Evolutionary conservation across 345 rosid genomes (phyloP).

Genomic region (Erucastrum elatum): DNA sequence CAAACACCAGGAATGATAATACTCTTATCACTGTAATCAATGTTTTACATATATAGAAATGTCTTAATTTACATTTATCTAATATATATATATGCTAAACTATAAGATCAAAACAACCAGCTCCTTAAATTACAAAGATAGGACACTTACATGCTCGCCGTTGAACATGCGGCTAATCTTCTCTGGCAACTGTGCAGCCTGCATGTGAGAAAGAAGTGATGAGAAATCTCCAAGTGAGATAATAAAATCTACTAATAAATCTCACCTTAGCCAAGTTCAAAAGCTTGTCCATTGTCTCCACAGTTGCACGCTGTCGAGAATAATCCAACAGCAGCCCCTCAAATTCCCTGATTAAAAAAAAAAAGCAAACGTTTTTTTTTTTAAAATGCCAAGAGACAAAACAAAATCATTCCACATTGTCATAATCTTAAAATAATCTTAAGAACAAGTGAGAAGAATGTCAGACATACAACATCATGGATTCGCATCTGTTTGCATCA

Average conservation of each 20-base stretch:
- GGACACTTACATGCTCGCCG: conserved; percentile 75
- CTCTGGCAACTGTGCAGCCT: conserved; percentile 76
- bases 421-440: background rate
- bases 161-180: conserved; percentile 73
- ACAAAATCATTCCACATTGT: background rate
- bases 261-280: conserved; percentile 73
- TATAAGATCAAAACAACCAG: background rate
- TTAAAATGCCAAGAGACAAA: background rate
- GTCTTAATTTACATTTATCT: too few relatives aligned
- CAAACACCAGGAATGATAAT: conserved; percentile 1
- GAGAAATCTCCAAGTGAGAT: background rate
- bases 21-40: too few relatives aligned
- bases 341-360: conserved; percentile 55
- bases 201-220: conserved; percentile 22
- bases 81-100: too few relatives aligned
- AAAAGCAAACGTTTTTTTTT: background rate
- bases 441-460: background rate
- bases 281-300: conserved; percentile 67
- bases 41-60: too few relatives aligned
- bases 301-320: conserved; percentile 75
- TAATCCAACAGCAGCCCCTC: conserved; percentile 75
- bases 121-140: too few relatives aligned
- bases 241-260: background rate
- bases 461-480: conserved; percentile 68
- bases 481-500: conserved; percentile 64